Conservation (phyloP, 2,329 filamentous ascomycete species). For the Phialophora expanda region DNA sequence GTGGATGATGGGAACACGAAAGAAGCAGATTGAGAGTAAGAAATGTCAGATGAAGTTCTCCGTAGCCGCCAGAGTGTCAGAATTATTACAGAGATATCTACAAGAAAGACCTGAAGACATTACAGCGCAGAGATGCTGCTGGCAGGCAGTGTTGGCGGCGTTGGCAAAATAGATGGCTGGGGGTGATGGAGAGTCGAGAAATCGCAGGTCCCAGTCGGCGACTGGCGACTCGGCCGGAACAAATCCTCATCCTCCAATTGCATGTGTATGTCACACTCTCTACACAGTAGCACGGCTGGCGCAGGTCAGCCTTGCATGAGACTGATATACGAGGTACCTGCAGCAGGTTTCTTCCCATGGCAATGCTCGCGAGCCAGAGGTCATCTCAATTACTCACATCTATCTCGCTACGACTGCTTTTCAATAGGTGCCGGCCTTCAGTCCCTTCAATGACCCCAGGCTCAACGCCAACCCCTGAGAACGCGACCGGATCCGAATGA, state of each 20-base stretch:
- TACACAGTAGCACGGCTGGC: not conserved
- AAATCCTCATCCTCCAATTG: not conserved
- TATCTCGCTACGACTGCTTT: not conserved
- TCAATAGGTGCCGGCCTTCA: slow-evolving; percentile 68
- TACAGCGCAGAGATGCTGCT: slow-evolving; percentile 1
- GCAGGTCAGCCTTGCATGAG: slow-evolving; percentile 3
- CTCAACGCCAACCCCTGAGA: slow-evolving; percentile 94
- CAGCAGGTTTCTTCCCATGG: not conserved
- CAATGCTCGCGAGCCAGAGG: not conserved
- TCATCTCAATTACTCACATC: not conserved
- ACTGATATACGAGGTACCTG: not conserved
- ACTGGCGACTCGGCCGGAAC: slow-evolving; percentile 6
- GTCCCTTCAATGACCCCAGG: slow-evolving; percentile 88
- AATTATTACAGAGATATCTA: slow-evolving; percentile 5
- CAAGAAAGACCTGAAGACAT: slow-evolving; percentile 10
- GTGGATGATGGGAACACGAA: not conserved
- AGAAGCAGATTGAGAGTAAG: not conserved
- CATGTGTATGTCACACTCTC: too few species aligned
- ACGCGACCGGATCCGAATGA: slow-evolving; percentile 95
- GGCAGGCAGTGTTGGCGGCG: slow-evolving; percentile 17
- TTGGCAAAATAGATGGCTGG: slow-evolving; percentile 27
- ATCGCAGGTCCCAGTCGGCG: slow-evolving; percentile 2
- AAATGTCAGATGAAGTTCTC: not conserved
- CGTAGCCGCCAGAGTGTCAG: not conserved
- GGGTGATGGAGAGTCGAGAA: slow-evolving; percentile 13